phyloP scores from a whole-genome alignment of 148 eudicot species.

The Tetragonia tetragonoides region DNA sequence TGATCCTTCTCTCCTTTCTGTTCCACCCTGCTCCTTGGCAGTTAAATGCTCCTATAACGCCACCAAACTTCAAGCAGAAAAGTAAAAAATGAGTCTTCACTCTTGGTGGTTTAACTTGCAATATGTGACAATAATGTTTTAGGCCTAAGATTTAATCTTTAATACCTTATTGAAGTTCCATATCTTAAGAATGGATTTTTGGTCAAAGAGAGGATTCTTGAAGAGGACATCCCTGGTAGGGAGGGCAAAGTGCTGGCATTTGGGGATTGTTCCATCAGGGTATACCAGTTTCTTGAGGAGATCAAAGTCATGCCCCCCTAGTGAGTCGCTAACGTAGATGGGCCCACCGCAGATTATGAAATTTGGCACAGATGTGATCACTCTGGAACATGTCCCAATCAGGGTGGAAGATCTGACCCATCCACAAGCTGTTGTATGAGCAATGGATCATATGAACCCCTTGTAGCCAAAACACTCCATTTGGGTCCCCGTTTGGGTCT shows the following conservation, averaged over 20 bases:
- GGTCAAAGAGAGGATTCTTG: constrained; percentile 58
- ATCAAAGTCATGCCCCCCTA: constrained; percentile 56
- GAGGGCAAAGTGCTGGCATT: constrained; percentile 53
- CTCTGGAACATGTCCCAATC: constrained; percentile 83
- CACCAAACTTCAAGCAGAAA: constrained; percentile 42
- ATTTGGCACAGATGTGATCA: constrained; percentile 53
- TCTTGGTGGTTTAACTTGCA: not conserved
- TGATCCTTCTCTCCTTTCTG: constrained; percentile 47
- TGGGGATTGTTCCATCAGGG: constrained; percentile 66
- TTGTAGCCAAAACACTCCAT: constrained; percentile 68
- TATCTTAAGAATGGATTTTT: constrained; percentile 50
- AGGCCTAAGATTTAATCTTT: not conserved
- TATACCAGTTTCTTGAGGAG: constrained; percentile 50
- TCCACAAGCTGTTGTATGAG: constrained; percentile 72
- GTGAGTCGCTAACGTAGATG: constrained; percentile 55
- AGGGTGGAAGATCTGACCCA: constrained; percentile 68
- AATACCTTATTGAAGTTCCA: constrained; percentile 70
- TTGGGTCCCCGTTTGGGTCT: constrained; percentile 66
- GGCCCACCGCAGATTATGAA: constrained; percentile 74
- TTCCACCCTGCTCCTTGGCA: constrained; percentile 82
- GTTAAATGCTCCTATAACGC: constrained; percentile 63
- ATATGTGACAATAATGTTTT: not conserved
- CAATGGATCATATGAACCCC: constrained; percentile 78
- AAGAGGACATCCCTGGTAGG: constrained; percentile 68
- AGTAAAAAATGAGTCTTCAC: not conserved